These are phyloP conservation scores for Microbotryum violaceum DNA, from an alignment of 1,284 basidiomycete genomes.

Conservation along the genomic window DNA sequence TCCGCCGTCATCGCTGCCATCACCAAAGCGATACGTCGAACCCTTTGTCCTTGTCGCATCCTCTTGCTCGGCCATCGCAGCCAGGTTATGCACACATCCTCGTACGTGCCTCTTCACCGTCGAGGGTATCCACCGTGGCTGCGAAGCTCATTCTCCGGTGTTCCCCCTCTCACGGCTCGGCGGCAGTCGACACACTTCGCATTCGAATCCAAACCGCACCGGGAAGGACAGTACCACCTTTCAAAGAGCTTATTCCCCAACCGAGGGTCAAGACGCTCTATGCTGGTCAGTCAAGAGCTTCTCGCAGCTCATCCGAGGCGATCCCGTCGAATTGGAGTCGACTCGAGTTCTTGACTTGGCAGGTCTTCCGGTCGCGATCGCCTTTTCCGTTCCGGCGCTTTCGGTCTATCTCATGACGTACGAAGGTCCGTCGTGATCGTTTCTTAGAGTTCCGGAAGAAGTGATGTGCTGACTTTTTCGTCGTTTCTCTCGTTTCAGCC, in stretches of 20 bases:
- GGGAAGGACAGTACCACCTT: conserved; percentile 25
- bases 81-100: conserved; percentile 30
- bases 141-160: background rate
- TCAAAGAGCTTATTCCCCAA: conserved; percentile 26
- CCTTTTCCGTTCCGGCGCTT: conserved; percentile 32
- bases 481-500: background rate
- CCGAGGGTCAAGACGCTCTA: conserved; percentile 26
- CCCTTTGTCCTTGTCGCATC: conserved; percentile 30
- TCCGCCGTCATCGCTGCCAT: no score
- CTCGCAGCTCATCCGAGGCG: background rate
- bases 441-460: background rate
- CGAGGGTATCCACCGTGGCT: background rate
- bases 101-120: conserved; percentile 16
- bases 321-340: background rate
- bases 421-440: conserved; percentile 19
- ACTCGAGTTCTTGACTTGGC: background rate
- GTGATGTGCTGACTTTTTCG: background rate
- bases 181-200: conserved; percentile 31
- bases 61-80: conserved; percentile 20
- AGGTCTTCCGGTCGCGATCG: conserved; percentile 34
- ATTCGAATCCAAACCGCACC: conserved; percentile 33
- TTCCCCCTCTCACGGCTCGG: background rate
- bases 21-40: conserved; percentile 19
- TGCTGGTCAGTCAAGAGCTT: conserved; percentile 10
- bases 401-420: conserved; percentile 32